Evolutionary conservation across 1,139 yeast species (phyloP).

Genomic region (Blastobotrys raffinosifermentans): DNA sequence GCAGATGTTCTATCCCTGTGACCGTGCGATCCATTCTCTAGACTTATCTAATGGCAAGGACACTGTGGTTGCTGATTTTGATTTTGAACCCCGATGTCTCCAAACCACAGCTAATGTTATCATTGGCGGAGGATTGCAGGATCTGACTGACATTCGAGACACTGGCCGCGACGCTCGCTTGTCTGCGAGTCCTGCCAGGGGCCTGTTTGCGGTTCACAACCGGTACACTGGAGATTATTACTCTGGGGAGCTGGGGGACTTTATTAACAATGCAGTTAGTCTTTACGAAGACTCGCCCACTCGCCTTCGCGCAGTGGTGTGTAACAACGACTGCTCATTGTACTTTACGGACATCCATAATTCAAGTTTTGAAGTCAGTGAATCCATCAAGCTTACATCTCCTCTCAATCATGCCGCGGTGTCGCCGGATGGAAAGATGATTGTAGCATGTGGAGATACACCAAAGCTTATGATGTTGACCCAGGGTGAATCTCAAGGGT

Average conservation of each 20-base stretch:
- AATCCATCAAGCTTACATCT: slow-evolving; percentile 42
- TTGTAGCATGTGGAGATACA: slow-evolving; percentile 57
- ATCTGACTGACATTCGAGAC: slow-evolving; percentile 25
- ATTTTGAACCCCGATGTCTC: slow-evolving; percentile 65
- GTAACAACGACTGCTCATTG: slow-evolving; percentile 74
- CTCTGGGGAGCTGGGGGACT: slow-evolving; percentile 63
- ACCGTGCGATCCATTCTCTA: slow-evolving; percentile 41
- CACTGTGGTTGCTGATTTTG: slow-evolving; percentile 42
- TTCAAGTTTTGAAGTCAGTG: slow-evolving; percentile 39
- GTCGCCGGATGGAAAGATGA: slow-evolving; percentile 50
- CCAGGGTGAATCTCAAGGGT: slow-evolving; percentile 32
- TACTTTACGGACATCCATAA: slow-evolving; percentile 57
- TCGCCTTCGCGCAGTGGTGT: slow-evolving; percentile 49
- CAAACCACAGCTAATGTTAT: slow-evolving; percentile 52
- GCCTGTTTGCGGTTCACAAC: slow-evolving; percentile 55
- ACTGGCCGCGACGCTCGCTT: slow-evolving; percentile 25
- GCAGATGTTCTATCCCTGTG: slow-evolving; percentile 46
- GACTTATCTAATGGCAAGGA: slow-evolving; percentile 37
- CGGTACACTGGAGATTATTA: slow-evolving; percentile 42
- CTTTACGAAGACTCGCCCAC: slow-evolving; percentile 39
- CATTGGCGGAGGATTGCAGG: slow-evolving; percentile 68
- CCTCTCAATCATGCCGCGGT: slow-evolving; percentile 57
- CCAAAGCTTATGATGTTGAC: slow-evolving; percentile 46
- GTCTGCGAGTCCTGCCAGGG: slow-evolving; percentile 32
- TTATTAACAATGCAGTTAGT: slow-evolving; percentile 79